Conservation (phyloP, 139 green algal species). For the Pycnococcus provasolii region DNA sequence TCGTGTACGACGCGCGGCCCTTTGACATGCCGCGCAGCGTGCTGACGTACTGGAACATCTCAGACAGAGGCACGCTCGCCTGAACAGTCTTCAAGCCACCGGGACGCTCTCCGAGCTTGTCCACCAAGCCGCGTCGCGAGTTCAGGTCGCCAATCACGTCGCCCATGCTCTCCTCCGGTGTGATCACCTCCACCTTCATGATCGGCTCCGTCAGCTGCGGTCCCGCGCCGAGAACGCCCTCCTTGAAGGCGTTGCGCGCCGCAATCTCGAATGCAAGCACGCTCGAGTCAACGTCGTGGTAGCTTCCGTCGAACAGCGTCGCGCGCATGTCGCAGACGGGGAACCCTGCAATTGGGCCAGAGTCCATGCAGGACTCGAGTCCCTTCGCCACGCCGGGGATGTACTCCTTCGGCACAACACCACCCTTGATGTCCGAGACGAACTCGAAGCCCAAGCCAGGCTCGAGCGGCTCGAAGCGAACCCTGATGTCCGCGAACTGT, state of each 20-base stretch:
- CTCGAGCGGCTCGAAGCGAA: conserved; percentile 91
- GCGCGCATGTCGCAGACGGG: conserved; percentile 83
- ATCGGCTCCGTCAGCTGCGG: conserved; percentile 89
- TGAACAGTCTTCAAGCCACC: conserved; percentile 83
- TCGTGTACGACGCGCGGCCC: conserved; percentile 90
- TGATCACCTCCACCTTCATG: conserved; percentile 93
- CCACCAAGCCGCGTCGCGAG: conserved; percentile 79
- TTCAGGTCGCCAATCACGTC: conserved; percentile 98
- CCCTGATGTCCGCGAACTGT: conserved; percentile 93
- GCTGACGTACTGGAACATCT: conserved; percentile 98
- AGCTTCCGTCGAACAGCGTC: conserved; percentile 81
- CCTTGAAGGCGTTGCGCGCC: conserved; percentile 60
- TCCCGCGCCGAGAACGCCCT: conserved; percentile 84
- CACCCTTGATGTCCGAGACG: conserved; percentile 90
- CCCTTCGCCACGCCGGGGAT: conserved; percentile 91
- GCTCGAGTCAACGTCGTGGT: conserved; percentile 95
- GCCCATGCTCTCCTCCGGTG: conserved; percentile 90
- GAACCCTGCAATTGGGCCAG: conserved; percentile 83
- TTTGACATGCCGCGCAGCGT: conserved; percentile 91
- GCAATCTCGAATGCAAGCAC: conserved; percentile 98
- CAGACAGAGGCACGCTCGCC: conserved; percentile 74
- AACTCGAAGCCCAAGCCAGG: conserved; percentile 90
- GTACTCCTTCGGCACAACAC: conserved; percentile 95
- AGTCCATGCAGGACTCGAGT: conserved; percentile 87
- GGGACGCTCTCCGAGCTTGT: conserved; percentile 82